A percentile compares a stretch with the other conserved stretches of the same genome.
phyloP scores from a whole-genome alignment of 805 yeast genomes.

The Starmerella ratchasimensis region DNA sequence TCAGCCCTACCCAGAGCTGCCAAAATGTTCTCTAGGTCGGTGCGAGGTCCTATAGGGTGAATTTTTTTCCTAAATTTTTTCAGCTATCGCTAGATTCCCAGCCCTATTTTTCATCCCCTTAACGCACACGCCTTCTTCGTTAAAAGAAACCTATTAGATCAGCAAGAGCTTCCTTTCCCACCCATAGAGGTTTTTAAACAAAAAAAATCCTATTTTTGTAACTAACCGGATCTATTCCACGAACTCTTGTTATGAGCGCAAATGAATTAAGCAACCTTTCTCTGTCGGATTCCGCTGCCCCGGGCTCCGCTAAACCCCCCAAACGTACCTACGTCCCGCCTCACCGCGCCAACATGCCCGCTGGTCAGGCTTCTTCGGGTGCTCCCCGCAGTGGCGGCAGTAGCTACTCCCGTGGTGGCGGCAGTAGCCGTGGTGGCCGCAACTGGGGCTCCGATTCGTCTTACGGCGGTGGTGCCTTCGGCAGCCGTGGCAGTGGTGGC shows the following conservation, averaged over 20 bases:
- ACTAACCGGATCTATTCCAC: no score
- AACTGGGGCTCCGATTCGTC: slow-evolving; percentile 20
- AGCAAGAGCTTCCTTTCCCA: no score
- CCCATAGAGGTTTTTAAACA: no score
- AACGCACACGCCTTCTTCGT: no score
- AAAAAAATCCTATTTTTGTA: no score
- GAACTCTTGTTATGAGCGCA: slow-evolving; percentile 16
- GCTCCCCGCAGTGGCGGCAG: slow-evolving; percentile 16
- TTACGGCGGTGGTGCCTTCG: slow-evolving; percentile 24
- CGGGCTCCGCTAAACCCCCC: neutral
- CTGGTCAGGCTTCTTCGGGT: slow-evolving; percentile 18
- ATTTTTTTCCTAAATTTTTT: no score
- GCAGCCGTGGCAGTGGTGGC: slow-evolving; percentile 25
- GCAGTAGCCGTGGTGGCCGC: slow-evolving; percentile 16
- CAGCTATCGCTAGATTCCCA: no score
- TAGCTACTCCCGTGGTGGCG: slow-evolving; percentile 13
- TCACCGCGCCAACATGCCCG: slow-evolving; percentile 27
- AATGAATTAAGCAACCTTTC: slow-evolving; percentile 17
- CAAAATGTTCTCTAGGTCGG: no score
- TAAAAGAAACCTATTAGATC: no score
- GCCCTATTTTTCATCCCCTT: no score
- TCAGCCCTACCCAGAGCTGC: no score
- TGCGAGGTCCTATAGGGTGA: no score
- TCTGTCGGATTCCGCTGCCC: slow-evolving; percentile 10
- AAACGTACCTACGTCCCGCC: slow-evolving; percentile 40